Conservation (phyloP, 2,329 filamentous ascomycete genomes). For the Chaetomiaceae sp. region DNA sequence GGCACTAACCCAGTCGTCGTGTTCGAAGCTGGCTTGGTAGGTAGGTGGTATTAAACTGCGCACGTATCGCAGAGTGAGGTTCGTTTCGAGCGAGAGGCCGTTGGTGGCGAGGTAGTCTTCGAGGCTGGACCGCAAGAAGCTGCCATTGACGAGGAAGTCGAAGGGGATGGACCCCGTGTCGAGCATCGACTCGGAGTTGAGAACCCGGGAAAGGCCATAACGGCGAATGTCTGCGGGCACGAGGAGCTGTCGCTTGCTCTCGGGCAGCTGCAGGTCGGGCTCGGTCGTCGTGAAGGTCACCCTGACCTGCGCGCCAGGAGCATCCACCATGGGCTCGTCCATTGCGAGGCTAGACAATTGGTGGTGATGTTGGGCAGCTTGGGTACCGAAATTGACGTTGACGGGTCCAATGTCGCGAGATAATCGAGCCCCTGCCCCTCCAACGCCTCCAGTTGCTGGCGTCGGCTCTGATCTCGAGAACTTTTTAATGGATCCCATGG, state of each 20-base stretch:
- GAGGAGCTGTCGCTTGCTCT: slow-evolving; percentile 55
- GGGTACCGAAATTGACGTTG: too few species aligned
- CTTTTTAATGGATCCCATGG: slow-evolving; percentile 23
- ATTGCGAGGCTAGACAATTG: slow-evolving; percentile 22
- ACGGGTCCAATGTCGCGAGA: too few species aligned
- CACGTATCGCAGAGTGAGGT: slow-evolving; percentile 85
- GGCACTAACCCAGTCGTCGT: slow-evolving; percentile 93
- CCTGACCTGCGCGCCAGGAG: slow-evolving; percentile 50
- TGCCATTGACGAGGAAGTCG: slow-evolving; percentile 93
- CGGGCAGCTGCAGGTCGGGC: slow-evolving; percentile 55
- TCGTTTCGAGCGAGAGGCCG: slow-evolving; percentile 83
- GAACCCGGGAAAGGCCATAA: slow-evolving; percentile 63
- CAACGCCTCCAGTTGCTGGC: neutral
- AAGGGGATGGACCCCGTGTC: slow-evolving; percentile 67
- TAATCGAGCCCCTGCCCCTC: too few species aligned
- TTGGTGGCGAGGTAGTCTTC: slow-evolving; percentile 84
- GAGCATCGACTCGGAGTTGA: slow-evolving; percentile 68
- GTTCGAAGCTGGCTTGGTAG: slow-evolving; percentile 87
- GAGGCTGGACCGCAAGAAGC: slow-evolving; percentile 81
- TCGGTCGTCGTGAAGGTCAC: slow-evolving; percentile 62
- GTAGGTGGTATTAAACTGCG: slow-evolving; percentile 83
- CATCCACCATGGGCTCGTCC: slow-evolving; percentile 24
- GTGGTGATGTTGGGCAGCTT: too few species aligned
- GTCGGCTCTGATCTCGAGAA: slow-evolving; percentile 14
- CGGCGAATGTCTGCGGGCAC: slow-evolving; percentile 62